phyloP scores from a whole-genome alignment of 495 filamentous ascomycete genomes.

The Aspergillus cristatus region DNA sequence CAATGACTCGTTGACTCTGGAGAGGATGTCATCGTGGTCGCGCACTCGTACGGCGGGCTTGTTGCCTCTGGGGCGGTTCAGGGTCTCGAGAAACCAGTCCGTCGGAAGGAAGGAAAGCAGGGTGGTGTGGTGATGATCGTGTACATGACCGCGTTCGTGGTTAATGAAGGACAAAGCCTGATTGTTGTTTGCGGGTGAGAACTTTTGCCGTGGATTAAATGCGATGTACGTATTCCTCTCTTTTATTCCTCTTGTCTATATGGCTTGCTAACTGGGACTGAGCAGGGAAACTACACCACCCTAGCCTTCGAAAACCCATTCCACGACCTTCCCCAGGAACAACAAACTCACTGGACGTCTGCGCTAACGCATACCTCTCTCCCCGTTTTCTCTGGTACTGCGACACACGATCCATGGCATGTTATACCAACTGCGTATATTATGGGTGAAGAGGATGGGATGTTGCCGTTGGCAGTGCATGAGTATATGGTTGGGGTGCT shows the following conservation, averaged over 20 bases:
- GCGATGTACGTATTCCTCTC: constrained; percentile 4
- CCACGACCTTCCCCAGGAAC: constrained; percentile 16
- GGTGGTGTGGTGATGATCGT: constrained; percentile 35
- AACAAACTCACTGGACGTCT: constrained; percentile 9
- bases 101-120: constrained; percentile 14
- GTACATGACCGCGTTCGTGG: constrained; percentile 27
- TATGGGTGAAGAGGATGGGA: constrained; percentile 35
- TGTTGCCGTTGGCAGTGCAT: constrained; percentile 25
- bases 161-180: constrained; percentile 14
- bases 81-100: constrained; percentile 25
- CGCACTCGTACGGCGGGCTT: constrained; percentile 33
- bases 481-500: constrained; percentile 14
- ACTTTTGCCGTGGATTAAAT: constrained; percentile 13
- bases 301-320: constrained; percentile 13
- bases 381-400: constrained; percentile 8
- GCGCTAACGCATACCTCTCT: constrained; percentile 11
- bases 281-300: constrained; percentile 11
- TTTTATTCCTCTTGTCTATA: background rate
- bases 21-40: constrained; percentile 24
- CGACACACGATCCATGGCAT: constrained; percentile 36
- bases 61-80: constrained; percentile 32
- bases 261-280: too few species aligned
- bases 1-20: constrained; percentile 3
- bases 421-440: constrained; percentile 39
- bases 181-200: constrained; percentile 13